Conservation (phyloP, 331 rosid genomes). For the Erythrophleum ivorense region DNA sequence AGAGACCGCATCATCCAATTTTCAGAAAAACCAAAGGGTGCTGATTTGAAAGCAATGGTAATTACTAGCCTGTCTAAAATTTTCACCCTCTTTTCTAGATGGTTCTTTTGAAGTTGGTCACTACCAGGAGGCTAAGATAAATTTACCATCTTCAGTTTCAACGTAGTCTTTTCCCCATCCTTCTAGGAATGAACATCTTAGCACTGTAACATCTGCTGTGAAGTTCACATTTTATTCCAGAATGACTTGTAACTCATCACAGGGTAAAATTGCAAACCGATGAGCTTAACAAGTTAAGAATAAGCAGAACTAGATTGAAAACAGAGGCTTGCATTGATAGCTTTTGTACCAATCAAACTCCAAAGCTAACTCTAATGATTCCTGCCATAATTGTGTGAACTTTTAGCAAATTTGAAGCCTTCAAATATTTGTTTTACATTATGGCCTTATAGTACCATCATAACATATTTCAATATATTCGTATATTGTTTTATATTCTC, state of each 20-base stretch:
- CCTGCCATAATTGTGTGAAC: background rate
- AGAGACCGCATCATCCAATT: constrained; percentile 74
- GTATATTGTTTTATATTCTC: constrained; percentile 33
- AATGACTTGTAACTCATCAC: background rate
- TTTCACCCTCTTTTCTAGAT: background rate
- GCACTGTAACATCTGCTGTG: background rate
- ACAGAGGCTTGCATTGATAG: constrained; percentile 24
- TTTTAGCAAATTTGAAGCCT: constrained; percentile 8
- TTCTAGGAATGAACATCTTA: background rate
- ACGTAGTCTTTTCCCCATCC: background rate
- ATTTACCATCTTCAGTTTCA: background rate
- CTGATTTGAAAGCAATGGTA: constrained; percentile 88
- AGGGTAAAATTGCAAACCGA: constrained; percentile 8
- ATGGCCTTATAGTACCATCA: constrained; percentile 18
- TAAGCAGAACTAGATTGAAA: background rate
- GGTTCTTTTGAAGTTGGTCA: constrained; percentile 3
- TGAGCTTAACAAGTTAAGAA: constrained; percentile 16
- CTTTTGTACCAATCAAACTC: constrained; percentile 6
- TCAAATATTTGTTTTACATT: background rate
- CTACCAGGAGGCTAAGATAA: background rate
- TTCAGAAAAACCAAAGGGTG: constrained; percentile 83
- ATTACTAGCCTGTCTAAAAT: background rate
- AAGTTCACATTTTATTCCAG: background rate
- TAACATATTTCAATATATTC: constrained; percentile 3
- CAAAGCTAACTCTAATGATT: constrained; percentile 5